A percentile compares a stretch with the other conserved stretches of the same genome.
Evolutionary conservation across 371 early-diverging fungal genomes (phyloP).

Genomic region (Vittaforma corneae): DNA sequence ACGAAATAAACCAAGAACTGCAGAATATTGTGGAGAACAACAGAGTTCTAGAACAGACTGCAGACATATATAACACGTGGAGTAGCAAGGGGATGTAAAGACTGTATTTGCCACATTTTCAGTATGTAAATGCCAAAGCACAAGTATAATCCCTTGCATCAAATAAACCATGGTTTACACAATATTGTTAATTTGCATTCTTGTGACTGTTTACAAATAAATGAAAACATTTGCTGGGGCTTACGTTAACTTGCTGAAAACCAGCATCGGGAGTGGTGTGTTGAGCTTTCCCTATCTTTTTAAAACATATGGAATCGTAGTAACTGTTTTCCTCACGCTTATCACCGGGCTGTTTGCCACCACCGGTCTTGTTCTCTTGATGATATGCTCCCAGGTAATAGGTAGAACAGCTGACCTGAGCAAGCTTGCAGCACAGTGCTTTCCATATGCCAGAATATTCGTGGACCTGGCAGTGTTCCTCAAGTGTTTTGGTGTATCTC

Average conservation of each 20-base stretch:
- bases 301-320: constrained; percentile 48
- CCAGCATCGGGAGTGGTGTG: constrained; percentile 58
- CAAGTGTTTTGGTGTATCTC: constrained; percentile 96
- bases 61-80: constrained; percentile 29
- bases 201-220: constrained; percentile 5
- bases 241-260: constrained; percentile 55
- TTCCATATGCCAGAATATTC: constrained; percentile 72
- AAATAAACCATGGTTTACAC: not conserved
- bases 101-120: not conserved
- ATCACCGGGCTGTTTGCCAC: constrained; percentile 39
- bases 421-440: constrained; percentile 71
- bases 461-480: constrained; percentile 90
- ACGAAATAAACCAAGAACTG: constrained; percentile 30
- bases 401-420: constrained; percentile 46
- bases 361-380: constrained; percentile 45
- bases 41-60: constrained; percentile 5
- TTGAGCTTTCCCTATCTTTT: constrained; percentile 54
- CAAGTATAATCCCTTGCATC: not conserved
- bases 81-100: constrained; percentile 8
- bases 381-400: constrained; percentile 37
- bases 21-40: constrained; percentile 11
- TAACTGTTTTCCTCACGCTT: constrained; percentile 35
- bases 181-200: not conserved
- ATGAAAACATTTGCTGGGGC: constrained; percentile 36
- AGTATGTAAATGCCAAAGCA: not conserved